Conservation (phyloP, 805 yeast genomes). For the Wickerhamomyces rabaulensis region DNA sequence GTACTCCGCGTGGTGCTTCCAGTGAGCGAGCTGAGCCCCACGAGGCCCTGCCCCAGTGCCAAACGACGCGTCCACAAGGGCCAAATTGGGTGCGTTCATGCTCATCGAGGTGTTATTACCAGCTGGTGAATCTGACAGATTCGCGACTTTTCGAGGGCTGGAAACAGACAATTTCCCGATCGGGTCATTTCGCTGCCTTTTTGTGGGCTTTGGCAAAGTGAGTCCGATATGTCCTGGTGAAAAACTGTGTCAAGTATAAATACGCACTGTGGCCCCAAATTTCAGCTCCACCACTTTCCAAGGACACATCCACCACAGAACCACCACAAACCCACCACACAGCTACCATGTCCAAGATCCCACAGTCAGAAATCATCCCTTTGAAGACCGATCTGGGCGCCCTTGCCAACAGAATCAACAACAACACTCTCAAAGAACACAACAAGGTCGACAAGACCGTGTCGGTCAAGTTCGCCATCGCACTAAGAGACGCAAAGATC, state of each 20-base stretch:
- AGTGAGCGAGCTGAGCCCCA: too few species aligned
- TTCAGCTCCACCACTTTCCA: not conserved
- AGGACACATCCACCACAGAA: too few species aligned
- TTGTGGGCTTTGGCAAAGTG: not conserved
- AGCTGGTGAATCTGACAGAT: too few species aligned
- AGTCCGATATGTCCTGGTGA: not conserved
- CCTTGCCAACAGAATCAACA: slow-evolving; percentile 74
- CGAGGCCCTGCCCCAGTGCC: too few species aligned
- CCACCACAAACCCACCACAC: not conserved
- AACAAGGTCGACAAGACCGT: slow-evolving; percentile 64
- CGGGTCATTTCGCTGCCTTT: not conserved
- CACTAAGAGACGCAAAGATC: slow-evolving; percentile 67
- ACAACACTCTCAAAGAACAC: slow-evolving; percentile 60
- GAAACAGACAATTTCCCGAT: not conserved
- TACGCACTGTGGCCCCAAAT: not conserved
- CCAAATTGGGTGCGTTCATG: too few species aligned
- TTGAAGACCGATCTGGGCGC: slow-evolving; percentile 80
- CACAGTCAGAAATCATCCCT: slow-evolving; percentile 58
- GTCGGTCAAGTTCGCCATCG: slow-evolving; percentile 66
- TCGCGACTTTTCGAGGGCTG: not conserved
- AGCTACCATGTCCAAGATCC: slow-evolving; percentile 20
- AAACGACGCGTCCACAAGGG: too few species aligned
- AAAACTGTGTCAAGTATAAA: not conserved
- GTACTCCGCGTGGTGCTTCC: slow-evolving; percentile 1
- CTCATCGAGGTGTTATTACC: too few species aligned